Percentiles rank a stretch among this genome's conserved stretches.
Evolutionary conservation across 1,284 basidiomycete genomes (phyloP).

Genomic region (Cryptococcus jaspeensis): DNA sequence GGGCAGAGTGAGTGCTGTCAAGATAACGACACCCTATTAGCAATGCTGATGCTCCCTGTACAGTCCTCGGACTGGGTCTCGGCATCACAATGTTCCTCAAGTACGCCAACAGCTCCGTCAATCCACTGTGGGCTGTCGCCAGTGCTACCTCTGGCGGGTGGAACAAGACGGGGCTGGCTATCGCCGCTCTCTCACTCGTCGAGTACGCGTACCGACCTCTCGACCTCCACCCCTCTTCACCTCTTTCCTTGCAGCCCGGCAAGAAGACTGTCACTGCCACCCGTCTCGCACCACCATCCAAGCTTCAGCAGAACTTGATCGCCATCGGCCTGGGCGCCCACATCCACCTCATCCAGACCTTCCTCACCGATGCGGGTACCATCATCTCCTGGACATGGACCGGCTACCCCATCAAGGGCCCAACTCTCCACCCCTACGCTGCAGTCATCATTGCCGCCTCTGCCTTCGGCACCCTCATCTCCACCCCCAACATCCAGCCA

Average conservation of each 20-base stretch:
- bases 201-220: constrained; percentile 44
- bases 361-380: constrained; percentile 76
- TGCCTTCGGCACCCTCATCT: constrained; percentile 49
- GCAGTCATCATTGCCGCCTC: constrained; percentile 68
- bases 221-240: constrained; percentile 36
- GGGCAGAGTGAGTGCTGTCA: constrained; percentile 58
- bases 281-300: constrained; percentile 7
- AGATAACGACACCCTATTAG: not conserved
- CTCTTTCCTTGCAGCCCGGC: constrained; percentile 7
- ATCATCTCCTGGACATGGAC: constrained; percentile 90
- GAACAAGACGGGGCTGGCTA: constrained; percentile 64
- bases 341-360: constrained; percentile 73
- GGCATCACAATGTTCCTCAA: constrained; percentile 69
- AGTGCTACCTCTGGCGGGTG: constrained; percentile 66
- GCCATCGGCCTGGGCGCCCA: constrained; percentile 67
- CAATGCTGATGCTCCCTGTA: not conserved
- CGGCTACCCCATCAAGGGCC: constrained; percentile 75
- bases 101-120: constrained; percentile 74
- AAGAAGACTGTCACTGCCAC: constrained; percentile 13
- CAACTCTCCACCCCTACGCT: constrained; percentile 71
- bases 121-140: constrained; percentile 83
- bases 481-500: not conserved
- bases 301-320: constrained; percentile 15
- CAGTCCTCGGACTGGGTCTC: constrained; percentile 69
- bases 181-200: constrained; percentile 43